phyloP scores from a whole-genome alignment of 1,284 basidiomycete species.

The Cerrena zonata region DNA sequence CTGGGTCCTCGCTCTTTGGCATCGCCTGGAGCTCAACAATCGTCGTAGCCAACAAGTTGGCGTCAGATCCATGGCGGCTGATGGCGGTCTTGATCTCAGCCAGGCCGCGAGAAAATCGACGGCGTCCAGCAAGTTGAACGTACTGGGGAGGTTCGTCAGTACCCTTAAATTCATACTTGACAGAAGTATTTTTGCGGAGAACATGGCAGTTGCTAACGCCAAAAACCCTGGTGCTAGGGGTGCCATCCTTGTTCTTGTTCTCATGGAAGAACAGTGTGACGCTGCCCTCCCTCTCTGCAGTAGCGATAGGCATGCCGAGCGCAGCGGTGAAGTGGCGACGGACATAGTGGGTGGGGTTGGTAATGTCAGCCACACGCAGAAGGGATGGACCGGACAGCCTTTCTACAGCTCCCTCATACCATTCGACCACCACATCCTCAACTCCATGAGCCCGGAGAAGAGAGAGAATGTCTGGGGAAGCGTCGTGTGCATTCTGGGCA shows the following conservation, averaged over 20 bases:
- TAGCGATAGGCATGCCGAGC: conserved; percentile 31
- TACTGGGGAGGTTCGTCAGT: conserved; percentile 7
- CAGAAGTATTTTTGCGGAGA: conserved; percentile 10
- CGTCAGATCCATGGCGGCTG: too few relatives aligned
- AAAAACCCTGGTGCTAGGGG: conserved; percentile 23
- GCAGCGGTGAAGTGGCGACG: conserved; percentile 29
- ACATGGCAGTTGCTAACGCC: conserved; percentile 33
- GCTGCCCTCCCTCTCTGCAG: conserved; percentile 28
- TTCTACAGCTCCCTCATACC: conserved; percentile 18
- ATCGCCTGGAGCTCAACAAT: neutral
- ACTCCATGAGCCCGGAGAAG: conserved; percentile 21
- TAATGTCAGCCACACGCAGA: neutral
- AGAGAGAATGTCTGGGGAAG: conserved; percentile 13
- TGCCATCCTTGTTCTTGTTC: too few relatives aligned
- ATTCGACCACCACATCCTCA: conserved; percentile 22
- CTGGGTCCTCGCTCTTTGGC: neutral
- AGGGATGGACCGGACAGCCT: conserved; percentile 5
- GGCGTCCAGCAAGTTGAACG: conserved; percentile 8
- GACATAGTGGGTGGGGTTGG: conserved; percentile 27
- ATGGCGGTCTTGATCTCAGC: conserved; percentile 1
- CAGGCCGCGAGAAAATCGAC: neutral
- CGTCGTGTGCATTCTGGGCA: conserved; percentile 17
- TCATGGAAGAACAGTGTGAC: conserved; percentile 28
- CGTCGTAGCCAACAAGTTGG: neutral
- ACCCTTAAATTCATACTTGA: neutral